Percentiles rank a stretch among this genome's conserved stretches.
Evolutionary conservation across 352 stramenopile genomes (phyloP).

Genomic region (Pythium dissimile): DNA sequence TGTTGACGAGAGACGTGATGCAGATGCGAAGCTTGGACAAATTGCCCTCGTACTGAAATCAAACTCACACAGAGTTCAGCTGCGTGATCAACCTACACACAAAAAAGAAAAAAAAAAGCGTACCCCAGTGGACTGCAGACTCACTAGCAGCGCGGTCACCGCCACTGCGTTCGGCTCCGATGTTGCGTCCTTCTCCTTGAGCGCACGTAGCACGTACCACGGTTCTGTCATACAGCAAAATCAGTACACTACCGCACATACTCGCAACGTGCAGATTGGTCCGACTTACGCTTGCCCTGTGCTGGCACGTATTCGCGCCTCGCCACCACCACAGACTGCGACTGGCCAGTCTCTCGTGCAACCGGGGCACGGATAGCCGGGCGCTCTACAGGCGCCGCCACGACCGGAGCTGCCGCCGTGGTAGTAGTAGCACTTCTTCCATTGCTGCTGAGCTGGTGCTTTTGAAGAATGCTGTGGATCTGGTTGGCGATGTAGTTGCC

Average conservation of each 20-base stretch:
- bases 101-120: background rate
- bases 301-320: conserved; percentile 44
- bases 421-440: background rate
- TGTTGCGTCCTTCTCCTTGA: conserved; percentile 38
- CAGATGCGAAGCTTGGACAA: conserved; percentile 51
- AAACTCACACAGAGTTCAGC: background rate
- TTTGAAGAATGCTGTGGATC: conserved; percentile 74
- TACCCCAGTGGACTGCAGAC: conserved; percentile 53
- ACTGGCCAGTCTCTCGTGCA: background rate
- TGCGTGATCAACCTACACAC: too few relatives aligned
- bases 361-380: background rate
- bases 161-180: conserved; percentile 34
- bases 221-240: conserved; percentile 53
- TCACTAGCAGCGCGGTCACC: conserved; percentile 35
- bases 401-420: background rate
- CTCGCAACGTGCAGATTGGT: too few relatives aligned
- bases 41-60: conserved; percentile 53
- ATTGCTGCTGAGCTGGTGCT: conserved; percentile 17
- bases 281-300: conserved; percentile 51
- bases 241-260: too few relatives aligned
- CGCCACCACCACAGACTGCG: background rate
- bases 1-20: conserved; percentile 47
- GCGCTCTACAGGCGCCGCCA: too few relatives aligned
- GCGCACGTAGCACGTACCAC: conserved; percentile 65
- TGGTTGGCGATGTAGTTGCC: conserved; percentile 87